A percentile compares a stretch with the other conserved stretches of the same genome.
Evolutionary conservation across 2,329 filamentous ascomycete genomes (phyloP).

Genomic region (Pseudopyricularia cyperi): DNA sequence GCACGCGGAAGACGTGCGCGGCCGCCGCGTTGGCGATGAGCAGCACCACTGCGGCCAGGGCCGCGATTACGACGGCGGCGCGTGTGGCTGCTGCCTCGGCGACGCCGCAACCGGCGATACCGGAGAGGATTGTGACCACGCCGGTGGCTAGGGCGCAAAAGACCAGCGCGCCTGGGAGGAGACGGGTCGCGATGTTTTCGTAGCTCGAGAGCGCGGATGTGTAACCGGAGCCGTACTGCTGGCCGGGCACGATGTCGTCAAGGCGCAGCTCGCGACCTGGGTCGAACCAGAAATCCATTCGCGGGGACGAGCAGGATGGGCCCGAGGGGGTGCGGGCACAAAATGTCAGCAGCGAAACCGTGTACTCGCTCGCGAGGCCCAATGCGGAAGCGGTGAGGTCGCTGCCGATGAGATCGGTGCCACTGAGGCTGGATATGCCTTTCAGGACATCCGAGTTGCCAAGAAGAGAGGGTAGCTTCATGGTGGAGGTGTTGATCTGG

Average conservation of each 20-base stretch:
- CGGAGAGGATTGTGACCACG: slow-evolving; percentile 11
- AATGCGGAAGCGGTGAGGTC: slow-evolving; percentile 13
- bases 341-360: slow-evolving; percentile 17
- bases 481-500: slow-evolving; percentile 16
- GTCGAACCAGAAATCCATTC: slow-evolving; percentile 17
- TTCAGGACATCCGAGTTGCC: slow-evolving; percentile 15
- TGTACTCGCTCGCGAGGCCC: slow-evolving; percentile 16
- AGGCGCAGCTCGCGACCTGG: slow-evolving; percentile 18
- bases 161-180: slow-evolving; percentile 17
- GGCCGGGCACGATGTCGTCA: slow-evolving; percentile 10
- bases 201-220: slow-evolving; percentile 14
- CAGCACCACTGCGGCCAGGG: slow-evolving; percentile 13
- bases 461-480: slow-evolving; percentile 17
- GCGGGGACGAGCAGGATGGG: slow-evolving; percentile 13
- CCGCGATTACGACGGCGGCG: slow-evolving; percentile 4
- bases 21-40: slow-evolving; percentile 13
- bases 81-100: slow-evolving; percentile 6
- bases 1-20: slow-evolving; percentile 11
- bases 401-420: slow-evolving; percentile 18
- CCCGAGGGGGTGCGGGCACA: slow-evolving; percentile 14
- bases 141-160: slow-evolving; percentile 11
- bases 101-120: slow-evolving; percentile 5
- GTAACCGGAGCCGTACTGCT: slow-evolving; percentile 9
- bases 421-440: slow-evolving; percentile 17
- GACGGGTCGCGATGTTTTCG: slow-evolving; percentile 11